Evolutionary conservation across 2,329 filamentous ascomycete species (phyloP).

Genomic region (Claviceps fusiformis): DNA sequence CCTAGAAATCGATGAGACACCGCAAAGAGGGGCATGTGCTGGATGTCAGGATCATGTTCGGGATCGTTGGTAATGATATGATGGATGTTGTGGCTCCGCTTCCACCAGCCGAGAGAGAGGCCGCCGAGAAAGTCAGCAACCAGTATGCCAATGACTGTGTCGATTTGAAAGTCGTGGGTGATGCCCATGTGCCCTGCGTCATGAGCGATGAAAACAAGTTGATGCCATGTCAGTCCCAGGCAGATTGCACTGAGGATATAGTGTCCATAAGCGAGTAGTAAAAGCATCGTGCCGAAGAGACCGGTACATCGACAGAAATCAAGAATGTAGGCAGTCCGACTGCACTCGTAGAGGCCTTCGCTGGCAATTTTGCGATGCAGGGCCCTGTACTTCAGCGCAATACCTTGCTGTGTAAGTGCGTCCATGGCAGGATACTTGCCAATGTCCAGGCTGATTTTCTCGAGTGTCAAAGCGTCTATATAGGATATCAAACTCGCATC

Average conservation of each 20-base stretch:
- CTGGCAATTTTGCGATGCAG: conserved; percentile 58
- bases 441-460: conserved; percentile 61
- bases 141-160: conserved; percentile 77
- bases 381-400: conserved; percentile 70
- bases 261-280: conserved; percentile 49
- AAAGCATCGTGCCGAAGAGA: conserved; percentile 49
- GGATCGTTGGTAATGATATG: conserved; percentile 92
- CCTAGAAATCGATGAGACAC: conserved; percentile 69
- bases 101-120: conserved; percentile 92
- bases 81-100: conserved; percentile 88
- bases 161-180: conserved; percentile 74
- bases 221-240: conserved; percentile 82
- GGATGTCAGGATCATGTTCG: conserved; percentile 91
- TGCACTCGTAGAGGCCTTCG: conserved; percentile 71
- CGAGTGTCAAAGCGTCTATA: conserved; percentile 55
- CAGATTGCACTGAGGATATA: conserved; percentile 58
- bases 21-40: conserved; percentile 81
- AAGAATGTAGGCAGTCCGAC: conserved; percentile 64
- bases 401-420: conserved; percentile 54
- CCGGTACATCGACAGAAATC: conserved; percentile 58
- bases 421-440: conserved; percentile 74
- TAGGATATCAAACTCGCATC: conserved; percentile 32
- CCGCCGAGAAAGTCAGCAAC: conserved; percentile 85
- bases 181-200: conserved; percentile 97
- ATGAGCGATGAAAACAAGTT: conserved; percentile 85